Conservation (phyloP, 225 moss, liverwort and hornwort genomes). For the Asterella californica region DNA sequence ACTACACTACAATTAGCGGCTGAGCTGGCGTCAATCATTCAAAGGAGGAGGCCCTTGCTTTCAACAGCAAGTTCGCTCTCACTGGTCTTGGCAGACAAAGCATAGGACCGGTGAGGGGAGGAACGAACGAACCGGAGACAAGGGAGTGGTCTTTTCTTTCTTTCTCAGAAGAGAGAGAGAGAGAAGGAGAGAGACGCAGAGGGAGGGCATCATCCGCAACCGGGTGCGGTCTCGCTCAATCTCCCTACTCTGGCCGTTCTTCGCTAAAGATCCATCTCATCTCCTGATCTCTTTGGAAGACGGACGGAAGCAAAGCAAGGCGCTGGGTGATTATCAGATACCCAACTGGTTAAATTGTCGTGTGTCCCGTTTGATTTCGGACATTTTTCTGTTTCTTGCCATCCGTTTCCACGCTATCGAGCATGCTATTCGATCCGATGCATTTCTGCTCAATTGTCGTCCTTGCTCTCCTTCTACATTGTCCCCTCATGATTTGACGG, state of each 20-base stretch:
- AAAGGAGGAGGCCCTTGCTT: background rate
- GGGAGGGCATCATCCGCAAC: background rate
- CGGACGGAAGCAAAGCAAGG: background rate
- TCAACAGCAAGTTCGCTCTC: conserved; percentile 3
- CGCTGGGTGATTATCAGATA: conserved; percentile 5
- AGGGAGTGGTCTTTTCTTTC: background rate
- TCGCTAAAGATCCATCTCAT: conserved; percentile 11
- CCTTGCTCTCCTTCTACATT: background rate
- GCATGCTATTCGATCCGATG: background rate
- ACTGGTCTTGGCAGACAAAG: conserved; percentile 5
- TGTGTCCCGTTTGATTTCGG: background rate
- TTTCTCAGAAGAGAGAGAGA: background rate
- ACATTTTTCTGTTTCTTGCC: background rate
- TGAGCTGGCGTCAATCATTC: conserved; percentile 27
- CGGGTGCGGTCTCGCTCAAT: conserved; percentile 19
- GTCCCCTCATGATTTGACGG: background rate
- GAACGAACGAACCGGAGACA: background rate
- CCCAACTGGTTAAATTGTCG: background rate
- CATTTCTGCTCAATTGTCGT: background rate
- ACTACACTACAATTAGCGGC: background rate
- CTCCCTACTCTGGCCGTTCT: conserved; percentile 8
- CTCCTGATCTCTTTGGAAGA: background rate
- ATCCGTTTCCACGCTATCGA: background rate
- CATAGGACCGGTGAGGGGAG: background rate
- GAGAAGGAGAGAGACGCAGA: background rate